Conservation (phyloP, 176 grass and related monocot species). For the Aegilops speltoides region DNA sequence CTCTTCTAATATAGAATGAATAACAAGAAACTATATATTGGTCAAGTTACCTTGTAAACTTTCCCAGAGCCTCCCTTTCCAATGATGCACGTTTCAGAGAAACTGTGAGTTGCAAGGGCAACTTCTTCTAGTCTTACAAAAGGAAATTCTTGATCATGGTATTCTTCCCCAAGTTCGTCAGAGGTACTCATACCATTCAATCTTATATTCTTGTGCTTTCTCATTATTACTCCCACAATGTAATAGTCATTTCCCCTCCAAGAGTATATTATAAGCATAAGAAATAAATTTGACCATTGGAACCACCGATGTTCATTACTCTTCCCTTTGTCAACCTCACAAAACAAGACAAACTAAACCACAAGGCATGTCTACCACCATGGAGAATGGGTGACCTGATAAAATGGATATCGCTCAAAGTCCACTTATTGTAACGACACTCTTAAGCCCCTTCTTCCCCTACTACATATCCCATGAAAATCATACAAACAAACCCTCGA, state of each 20-base stretch:
- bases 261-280: background rate
- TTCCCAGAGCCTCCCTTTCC: conserved; percentile 47
- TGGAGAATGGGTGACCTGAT: background rate
- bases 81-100: conserved; percentile 30
- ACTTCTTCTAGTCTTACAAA: conserved; percentile 27
- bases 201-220: background rate
- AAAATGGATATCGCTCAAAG: background rate
- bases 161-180: background rate
- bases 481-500: too few relatives aligned
- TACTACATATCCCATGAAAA: background rate
- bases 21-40: background rate
- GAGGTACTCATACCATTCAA: background rate
- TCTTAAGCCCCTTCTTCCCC: too few relatives aligned
- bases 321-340: background rate
- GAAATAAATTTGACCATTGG: background rate
- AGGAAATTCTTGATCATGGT: conserved; percentile 17
- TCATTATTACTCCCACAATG: background rate
- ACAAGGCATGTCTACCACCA: background rate
- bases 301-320: background rate
- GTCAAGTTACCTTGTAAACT: conserved; percentile 45
- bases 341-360: background rate
- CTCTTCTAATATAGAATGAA: background rate
- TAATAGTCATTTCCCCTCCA: background rate
- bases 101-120: conserved; percentile 17
- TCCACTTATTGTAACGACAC: too few relatives aligned